Conservation (phyloP, 352 stramenopile genomes). For the Phytopythium chamaehyphon region DNA sequence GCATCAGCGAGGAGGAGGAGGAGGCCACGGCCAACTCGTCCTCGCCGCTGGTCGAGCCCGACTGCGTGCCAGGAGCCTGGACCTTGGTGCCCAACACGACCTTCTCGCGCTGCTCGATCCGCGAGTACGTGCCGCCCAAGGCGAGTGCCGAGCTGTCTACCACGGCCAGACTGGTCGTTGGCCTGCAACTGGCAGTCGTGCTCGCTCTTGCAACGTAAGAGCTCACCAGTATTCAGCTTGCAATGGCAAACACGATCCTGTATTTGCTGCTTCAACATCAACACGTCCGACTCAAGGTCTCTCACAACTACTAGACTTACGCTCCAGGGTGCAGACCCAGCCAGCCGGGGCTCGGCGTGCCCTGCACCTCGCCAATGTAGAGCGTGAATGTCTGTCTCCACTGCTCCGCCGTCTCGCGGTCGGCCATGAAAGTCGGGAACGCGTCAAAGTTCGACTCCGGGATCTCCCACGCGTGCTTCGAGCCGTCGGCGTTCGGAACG, state of each 20-base stretch:
- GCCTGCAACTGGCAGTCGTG: not conserved
- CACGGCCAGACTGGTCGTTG: not conserved
- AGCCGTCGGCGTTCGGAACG: not conserved
- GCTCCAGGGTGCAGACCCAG: constrained; percentile 30
- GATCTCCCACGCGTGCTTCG: constrained; percentile 1
- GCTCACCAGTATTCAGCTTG: too few species aligned
- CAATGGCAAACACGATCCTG: too few species aligned
- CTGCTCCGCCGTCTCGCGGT: constrained; percentile 36
- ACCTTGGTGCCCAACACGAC: constrained; percentile 38
- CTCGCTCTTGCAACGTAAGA: not conserved
- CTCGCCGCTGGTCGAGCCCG: constrained; percentile 25
- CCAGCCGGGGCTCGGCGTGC: constrained; percentile 26
- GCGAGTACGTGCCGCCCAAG: constrained; percentile 33
- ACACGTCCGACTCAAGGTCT: too few species aligned
- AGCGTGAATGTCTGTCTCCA: constrained; percentile 36
- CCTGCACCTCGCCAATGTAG: constrained; percentile 49
- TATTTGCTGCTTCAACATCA: too few species aligned
- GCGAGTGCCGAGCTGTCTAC: not conserved
- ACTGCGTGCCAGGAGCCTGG: constrained; percentile 47
- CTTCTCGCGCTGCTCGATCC: constrained; percentile 58
- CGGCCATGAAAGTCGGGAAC: constrained; percentile 34
- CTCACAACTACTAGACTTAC: constrained; percentile 15
- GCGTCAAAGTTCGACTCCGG: not conserved
- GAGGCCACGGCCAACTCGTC: constrained; percentile 20
- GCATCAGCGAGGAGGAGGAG: constrained; percentile 50